phyloP scores from a whole-genome alignment of 208 protist genomes.

The Acanthamoeba sp. region DNA sequence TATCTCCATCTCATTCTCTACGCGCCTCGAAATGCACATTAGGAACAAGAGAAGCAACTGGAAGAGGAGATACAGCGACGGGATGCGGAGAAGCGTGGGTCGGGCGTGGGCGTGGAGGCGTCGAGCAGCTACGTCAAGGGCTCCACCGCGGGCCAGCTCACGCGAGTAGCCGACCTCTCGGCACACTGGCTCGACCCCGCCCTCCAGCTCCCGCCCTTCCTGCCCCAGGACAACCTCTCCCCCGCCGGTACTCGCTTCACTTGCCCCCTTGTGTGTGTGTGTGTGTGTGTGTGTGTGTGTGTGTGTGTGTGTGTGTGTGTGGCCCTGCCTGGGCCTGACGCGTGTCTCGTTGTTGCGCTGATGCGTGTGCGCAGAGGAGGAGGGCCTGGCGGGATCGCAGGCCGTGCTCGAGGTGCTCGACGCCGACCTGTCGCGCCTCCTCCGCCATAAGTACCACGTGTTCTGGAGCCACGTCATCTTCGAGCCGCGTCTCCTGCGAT shows the following conservation, averaged over 20 bases:
- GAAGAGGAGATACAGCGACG: slow-evolving; percentile 66
- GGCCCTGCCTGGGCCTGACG: background rate
- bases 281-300: too few relatives aligned
- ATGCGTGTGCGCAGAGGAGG: background rate
- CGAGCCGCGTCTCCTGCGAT: slow-evolving; percentile 7
- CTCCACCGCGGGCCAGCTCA: slow-evolving; percentile 23
- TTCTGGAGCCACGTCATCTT: slow-evolving; percentile 79
- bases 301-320: background rate
- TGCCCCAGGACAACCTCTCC: slow-evolving; percentile 71
- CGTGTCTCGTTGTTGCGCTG: background rate
- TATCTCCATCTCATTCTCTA: background rate
- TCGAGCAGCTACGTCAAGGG: slow-evolving; percentile 25
- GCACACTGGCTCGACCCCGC: slow-evolving; percentile 66
- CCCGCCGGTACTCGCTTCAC: slow-evolving; percentile 19
- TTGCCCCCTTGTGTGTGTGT: background rate
- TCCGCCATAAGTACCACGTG: slow-evolving; percentile 40
- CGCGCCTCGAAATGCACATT: background rate
- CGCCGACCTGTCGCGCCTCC: slow-evolving; percentile 24
- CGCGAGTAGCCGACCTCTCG: slow-evolving; percentile 52
- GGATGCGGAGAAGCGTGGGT: slow-evolving; percentile 44
- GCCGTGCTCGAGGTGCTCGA: slow-evolving; percentile 40
- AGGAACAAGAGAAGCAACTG: slow-evolving; percentile 62
- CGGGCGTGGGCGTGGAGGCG: background rate
- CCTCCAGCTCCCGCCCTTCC: slow-evolving; percentile 50
- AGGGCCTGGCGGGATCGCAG: background rate